Percentiles rank a stretch among this genome's conserved stretches.
Evolutionary conservation across 2,329 filamentous ascomycete species (phyloP).

Genomic region (Botryotinia convoluta): DNA sequence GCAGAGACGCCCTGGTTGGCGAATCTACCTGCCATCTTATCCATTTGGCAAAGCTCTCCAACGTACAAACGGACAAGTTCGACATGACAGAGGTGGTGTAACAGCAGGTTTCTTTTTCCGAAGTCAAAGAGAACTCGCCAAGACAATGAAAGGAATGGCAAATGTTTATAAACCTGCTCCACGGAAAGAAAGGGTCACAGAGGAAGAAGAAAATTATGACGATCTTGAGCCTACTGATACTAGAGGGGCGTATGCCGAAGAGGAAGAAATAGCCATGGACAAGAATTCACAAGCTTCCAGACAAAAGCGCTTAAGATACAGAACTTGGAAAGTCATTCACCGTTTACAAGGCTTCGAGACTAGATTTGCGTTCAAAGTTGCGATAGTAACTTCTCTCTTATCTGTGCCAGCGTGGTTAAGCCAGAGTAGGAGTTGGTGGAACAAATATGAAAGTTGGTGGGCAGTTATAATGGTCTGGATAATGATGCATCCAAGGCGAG

Average conservation of each 20-base stretch:
- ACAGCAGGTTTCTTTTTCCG: conserved; percentile 50
- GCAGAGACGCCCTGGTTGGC: conserved; percentile 42
- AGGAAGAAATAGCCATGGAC: conserved; percentile 43
- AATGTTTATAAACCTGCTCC: conserved; percentile 39
- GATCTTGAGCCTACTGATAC: conserved; percentile 30
- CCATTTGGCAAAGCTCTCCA: conserved; percentile 53
- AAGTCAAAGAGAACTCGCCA: conserved; percentile 35
- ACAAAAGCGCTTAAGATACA: conserved; percentile 45
- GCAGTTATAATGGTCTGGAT: conserved; percentile 44
- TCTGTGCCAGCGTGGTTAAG: conserved; percentile 54
- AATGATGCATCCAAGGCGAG: conserved; percentile 47
- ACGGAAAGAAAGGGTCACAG: conserved; percentile 29
- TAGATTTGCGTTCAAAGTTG: conserved; percentile 56
- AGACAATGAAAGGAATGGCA: conserved; percentile 39
- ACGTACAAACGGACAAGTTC: conserved; percentile 54
- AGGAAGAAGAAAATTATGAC: conserved; percentile 29
- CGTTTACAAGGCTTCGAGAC: conserved; percentile 57
- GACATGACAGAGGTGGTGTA: conserved; percentile 57
- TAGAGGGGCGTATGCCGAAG: conserved; percentile 38
- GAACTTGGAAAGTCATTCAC: conserved; percentile 50
- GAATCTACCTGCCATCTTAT: conserved; percentile 52
- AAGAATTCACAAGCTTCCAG: conserved; percentile 40
- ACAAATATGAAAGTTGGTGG: conserved; percentile 57
- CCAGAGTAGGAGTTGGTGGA: conserved; percentile 50
- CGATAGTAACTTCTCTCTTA: conserved; percentile 49